Evolutionary conservation across 2,329 filamentous ascomycete species (phyloP).

Genomic region (Coniella lustricola): DNA sequence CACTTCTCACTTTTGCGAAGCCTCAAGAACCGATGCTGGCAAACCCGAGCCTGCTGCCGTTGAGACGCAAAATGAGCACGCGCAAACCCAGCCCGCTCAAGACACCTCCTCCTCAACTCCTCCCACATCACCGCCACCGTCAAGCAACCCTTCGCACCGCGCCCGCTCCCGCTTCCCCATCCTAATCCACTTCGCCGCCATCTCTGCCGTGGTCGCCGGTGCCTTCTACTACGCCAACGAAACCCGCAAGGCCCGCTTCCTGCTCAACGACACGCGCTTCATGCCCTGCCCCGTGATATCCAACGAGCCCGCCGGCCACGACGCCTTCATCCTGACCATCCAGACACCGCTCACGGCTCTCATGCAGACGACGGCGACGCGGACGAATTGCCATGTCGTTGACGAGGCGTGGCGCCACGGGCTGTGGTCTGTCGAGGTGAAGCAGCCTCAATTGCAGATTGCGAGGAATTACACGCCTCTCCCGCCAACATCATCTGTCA

Average conservation of each 20-base stretch:
- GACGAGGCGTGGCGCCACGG: slow-evolving; percentile 50
- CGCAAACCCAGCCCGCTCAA: not conserved
- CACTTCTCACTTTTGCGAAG: too few relatives aligned
- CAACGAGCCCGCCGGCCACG: slow-evolving; percentile 57
- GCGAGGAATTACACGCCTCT: slow-evolving; percentile 86
- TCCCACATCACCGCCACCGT: not conserved
- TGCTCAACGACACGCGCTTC: slow-evolving; percentile 55
- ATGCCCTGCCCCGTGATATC: slow-evolving; percentile 57
- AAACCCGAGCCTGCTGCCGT: too few relatives aligned
- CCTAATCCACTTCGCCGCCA: not conserved
- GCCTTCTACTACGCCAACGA: not conserved
- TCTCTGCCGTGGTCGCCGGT: not conserved
- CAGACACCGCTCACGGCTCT: slow-evolving; percentile 27
- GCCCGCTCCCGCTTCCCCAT: not conserved
- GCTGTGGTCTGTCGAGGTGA: slow-evolving; percentile 85
- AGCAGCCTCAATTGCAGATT: slow-evolving; percentile 91
- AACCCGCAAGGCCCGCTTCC: slow-evolving; percentile 3
- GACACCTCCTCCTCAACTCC: not conserved
- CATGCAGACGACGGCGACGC: slow-evolving; percentile 14
- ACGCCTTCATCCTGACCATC: slow-evolving; percentile 63
- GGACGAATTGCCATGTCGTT: slow-evolving; percentile 21
- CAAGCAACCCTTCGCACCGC: not conserved
- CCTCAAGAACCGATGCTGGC: too few relatives aligned
- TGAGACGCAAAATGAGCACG: not conserved
- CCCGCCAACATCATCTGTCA: slow-evolving; percentile 11